These are phyloP conservation scores for Crithidia expoeki DNA, from an alignment of 208 protist species.

Conservation along the genomic window DNA sequence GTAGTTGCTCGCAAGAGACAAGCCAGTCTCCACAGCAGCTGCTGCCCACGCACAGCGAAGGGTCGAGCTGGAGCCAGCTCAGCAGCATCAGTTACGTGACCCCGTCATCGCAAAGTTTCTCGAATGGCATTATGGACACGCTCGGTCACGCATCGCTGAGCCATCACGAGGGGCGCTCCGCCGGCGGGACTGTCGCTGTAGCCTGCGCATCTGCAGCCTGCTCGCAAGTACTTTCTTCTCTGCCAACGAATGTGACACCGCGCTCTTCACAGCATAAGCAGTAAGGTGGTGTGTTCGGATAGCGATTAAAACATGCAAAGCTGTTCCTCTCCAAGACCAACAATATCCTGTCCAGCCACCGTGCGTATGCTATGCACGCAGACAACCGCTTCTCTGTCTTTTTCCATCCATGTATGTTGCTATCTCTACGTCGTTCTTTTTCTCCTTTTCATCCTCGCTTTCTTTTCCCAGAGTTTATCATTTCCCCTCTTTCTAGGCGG, in stretches of 20 bases:
- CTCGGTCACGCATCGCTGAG: conserved; percentile 7
- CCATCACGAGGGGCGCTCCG: background rate
- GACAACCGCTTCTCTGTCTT: no score
- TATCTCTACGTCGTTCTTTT: no score
- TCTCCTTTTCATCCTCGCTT: background rate
- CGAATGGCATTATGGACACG: conserved; percentile 8
- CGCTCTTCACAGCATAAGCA: conserved; percentile 10
- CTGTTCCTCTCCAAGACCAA: no score
- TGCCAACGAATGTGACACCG: conserved; percentile 23
- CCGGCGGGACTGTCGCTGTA: background rate
- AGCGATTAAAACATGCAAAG: no score
- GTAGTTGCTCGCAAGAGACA: background rate
- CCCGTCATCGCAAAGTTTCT: conserved; percentile 27
- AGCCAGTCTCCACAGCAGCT: background rate
- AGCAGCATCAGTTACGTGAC: conserved; percentile 36
- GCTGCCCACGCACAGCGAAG: background rate
- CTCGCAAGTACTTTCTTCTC: conserved; percentile 22
- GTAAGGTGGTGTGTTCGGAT: background rate
- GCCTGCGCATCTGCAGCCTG: background rate
- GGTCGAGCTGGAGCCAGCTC: conserved; percentile 23
- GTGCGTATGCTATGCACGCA: no score
- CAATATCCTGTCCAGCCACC: no score
- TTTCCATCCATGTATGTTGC: no score
- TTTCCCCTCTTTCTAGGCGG: conserved; percentile 13
- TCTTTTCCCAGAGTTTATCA: conserved; percentile 18